phyloP scores from a whole-genome alignment of 805 yeast species.

The Metschnikowia arizonensis region DNA sequence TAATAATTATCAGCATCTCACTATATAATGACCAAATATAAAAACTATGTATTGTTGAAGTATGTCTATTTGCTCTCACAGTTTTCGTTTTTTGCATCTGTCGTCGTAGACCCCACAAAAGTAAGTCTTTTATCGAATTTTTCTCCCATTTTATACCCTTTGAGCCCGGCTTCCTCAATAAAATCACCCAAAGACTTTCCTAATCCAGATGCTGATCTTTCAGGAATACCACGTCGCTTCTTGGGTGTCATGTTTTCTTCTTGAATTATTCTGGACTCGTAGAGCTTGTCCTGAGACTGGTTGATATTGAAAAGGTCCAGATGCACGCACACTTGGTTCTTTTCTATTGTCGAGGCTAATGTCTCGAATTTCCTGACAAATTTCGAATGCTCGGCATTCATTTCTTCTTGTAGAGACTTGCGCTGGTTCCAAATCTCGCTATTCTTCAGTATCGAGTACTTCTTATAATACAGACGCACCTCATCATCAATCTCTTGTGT shows the following conservation, averaged over 20 bases:
- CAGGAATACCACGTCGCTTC: slow-evolving; percentile 20
- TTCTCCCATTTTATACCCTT: slow-evolving; percentile 27
- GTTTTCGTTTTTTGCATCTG: background rate
- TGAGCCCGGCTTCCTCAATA: slow-evolving; percentile 22
- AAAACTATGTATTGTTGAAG: background rate
- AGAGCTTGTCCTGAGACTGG: slow-evolving; percentile 4
- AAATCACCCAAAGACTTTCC: slow-evolving; percentile 33
- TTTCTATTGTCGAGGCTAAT: slow-evolving; percentile 9
- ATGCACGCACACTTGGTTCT: slow-evolving; percentile 29
- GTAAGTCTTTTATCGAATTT: slow-evolving; percentile 24
- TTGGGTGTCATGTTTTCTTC: background rate
- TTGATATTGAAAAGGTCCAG: slow-evolving; percentile 28
- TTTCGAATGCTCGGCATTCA: slow-evolving; percentile 17
- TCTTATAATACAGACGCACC: slow-evolving; percentile 11
- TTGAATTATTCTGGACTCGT: slow-evolving; percentile 2
- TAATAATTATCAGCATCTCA: slow-evolving; percentile 4
- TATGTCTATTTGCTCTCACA: background rate
- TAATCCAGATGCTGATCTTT: slow-evolving; percentile 24
- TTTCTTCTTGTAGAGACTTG: slow-evolving; percentile 12
- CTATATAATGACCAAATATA: slow-evolving; percentile 1
- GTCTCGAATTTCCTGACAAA: slow-evolving; percentile 14
- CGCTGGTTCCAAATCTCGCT: slow-evolving; percentile 14
- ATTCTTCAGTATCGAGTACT: slow-evolving; percentile 14
- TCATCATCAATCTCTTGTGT: slow-evolving; percentile 13
- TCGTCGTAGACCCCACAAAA: slow-evolving; percentile 6